Evolutionary conservation across 805 yeast species (phyloP), one percentile per base, ranked within the genome.

Genomic region (Cyberlindnera veronae): DNA sequence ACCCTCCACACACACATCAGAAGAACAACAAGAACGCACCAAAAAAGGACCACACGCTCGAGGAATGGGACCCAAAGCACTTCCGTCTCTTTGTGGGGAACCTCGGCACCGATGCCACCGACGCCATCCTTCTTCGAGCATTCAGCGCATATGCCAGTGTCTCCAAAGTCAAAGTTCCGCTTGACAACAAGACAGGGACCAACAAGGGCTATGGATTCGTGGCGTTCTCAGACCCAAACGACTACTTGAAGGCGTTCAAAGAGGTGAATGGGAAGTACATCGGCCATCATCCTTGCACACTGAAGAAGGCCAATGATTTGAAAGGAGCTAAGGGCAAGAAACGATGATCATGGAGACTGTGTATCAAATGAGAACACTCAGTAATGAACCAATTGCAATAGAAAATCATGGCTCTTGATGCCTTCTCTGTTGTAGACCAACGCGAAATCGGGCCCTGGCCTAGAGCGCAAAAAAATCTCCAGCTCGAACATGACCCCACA

Each of bases 71-170:
- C 52, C 86, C 89, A 1, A 62, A 67, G 14, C 88, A 83, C 49
- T 84, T 80, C 61, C 63, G 87, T 22, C 62, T 84, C 16, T 84
- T 84, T 61, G 85, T 84, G 7, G 95, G 93, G 0, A 83, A 84
- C 50, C 59, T 84, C 23, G 85, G 87, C 0, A 66, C 70, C 4
- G 90, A 83, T 50, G 90, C 77, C 3, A 74, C 69, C 18, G 85
- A 80, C 42, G 74, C 69, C 15, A 50, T 75, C 33, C 63, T 84
- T n/a, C 51, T 61, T n/a, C 57, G 64, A 17, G 79, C 85, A 1
- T 83, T 84, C 53, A 53, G 61, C 1, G 61, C 67, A 35, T 85
- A 71, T 54, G 59, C 71, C 12, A 70, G 82, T 3, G 56, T 83
- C 42, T 61, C 74, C 8, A 78, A 79, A 48, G 84, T 75, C 6